Percentiles rank a stretch among this genome's conserved stretches.
phyloP scores from a whole-genome alignment of 371 early-diverging fungal species.

The Mortierella sp. region DNA sequence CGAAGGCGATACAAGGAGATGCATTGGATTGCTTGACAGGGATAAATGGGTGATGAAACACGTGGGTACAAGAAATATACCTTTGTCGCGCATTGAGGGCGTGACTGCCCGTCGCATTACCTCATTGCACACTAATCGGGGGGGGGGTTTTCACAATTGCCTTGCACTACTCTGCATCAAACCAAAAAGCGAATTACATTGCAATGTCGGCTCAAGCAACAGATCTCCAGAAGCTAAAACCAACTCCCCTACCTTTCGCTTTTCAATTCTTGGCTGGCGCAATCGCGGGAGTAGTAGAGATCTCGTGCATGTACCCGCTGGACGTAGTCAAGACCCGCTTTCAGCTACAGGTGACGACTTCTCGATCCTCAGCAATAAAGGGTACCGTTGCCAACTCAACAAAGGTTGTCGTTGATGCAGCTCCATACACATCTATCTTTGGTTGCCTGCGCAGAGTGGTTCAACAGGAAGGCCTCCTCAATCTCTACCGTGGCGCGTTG shows the following conservation, averaged over 20 bases:
- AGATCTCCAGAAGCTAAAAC: not conserved
- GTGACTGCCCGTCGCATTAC: too few relatives aligned
- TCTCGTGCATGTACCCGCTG: constrained; percentile 91
- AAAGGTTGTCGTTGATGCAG: not conserved
- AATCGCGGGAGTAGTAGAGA: constrained; percentile 94
- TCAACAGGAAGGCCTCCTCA: constrained; percentile 59
- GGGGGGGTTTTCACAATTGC: too few relatives aligned
- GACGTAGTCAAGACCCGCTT: constrained; percentile 95
- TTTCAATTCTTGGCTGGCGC: constrained; percentile 91
- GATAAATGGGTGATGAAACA: too few relatives aligned
- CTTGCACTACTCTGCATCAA: not conserved
- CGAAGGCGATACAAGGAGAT: too few relatives aligned
- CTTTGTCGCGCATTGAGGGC: too few relatives aligned
- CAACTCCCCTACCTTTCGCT: constrained; percentile 81
- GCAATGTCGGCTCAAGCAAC: not conserved
- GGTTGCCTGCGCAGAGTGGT: constrained; percentile 30
- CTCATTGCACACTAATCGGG: too few relatives aligned
- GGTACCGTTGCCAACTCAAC: not conserved
- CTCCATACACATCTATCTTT: constrained; percentile 33
- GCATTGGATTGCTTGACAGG: too few relatives aligned
- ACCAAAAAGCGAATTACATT: not conserved
- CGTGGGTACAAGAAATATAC: too few relatives aligned
- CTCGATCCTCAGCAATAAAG: not conserved
- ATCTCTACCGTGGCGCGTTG: constrained; percentile 90
- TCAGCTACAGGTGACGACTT: constrained; percentile 68